Percentiles rank a stretch among this genome's conserved stretches.
Evolutionary conservation across 78 protist species (phyloP).

Genomic region (Dictyostelium capitatum): DNA sequence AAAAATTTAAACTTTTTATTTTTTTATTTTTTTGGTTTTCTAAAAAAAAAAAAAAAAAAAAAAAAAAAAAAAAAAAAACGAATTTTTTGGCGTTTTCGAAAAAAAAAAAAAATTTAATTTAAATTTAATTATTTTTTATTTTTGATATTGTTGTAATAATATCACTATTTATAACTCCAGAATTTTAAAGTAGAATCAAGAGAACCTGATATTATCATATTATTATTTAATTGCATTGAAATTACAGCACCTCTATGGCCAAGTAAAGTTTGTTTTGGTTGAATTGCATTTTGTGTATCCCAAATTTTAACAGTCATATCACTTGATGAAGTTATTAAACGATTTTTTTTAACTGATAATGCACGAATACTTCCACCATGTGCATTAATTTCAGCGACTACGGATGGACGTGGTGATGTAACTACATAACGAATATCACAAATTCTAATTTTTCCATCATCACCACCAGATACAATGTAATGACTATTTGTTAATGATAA

Average conservation of each 20-base stretch:
- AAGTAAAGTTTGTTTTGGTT: not conserved
- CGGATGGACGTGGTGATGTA: not conserved
- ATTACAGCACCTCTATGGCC: slow-evolving; percentile 62
- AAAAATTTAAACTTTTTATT: too few species aligned
- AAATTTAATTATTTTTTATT: too few species aligned
- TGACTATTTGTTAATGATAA: not conserved
- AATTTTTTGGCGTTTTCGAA: too few species aligned
- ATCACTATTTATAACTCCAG: slow-evolving; percentile 2
- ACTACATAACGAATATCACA: slow-evolving; percentile 11
- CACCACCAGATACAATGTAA: slow-evolving; percentile 3
- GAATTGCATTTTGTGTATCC: not conserved
- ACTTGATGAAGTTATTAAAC: slow-evolving; percentile 31
- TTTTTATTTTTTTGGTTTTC: too few species aligned
- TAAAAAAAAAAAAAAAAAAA: too few species aligned
- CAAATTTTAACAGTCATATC: slow-evolving; percentile 42
- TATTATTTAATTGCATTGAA: slow-evolving; percentile 14
- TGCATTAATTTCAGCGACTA: not conserved
- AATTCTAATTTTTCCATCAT: slow-evolving; percentile 24
- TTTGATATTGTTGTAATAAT: not conserved
- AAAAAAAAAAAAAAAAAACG: too few species aligned
- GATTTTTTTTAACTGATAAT: slow-evolving; percentile 9
- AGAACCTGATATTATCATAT: slow-evolving; percentile 37
- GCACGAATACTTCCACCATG: slow-evolving; percentile 11
- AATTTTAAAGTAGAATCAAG: slow-evolving; percentile 48
- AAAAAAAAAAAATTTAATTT: too few species aligned